These are phyloP conservation scores for Musa acuminata DNA, from an alignment of 176 grass and related monocot genomes.

Conservation along the genomic window DNA sequence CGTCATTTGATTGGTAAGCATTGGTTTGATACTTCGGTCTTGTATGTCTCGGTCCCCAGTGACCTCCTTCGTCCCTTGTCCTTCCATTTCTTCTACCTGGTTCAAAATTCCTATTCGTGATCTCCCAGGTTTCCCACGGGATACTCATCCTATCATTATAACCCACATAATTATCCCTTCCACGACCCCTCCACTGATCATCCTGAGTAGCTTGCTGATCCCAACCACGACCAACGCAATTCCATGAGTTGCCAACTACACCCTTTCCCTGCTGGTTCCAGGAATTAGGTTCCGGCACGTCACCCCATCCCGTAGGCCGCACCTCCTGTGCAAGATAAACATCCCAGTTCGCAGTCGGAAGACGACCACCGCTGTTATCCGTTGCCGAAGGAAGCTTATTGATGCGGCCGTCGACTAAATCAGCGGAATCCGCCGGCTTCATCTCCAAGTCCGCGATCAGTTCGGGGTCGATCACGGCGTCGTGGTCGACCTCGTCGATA, in stretches of 20 bases:
- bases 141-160: neutral
- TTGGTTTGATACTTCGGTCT: neutral
- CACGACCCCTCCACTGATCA: neutral
- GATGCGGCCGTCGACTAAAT: neutral
- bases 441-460: conserved; percentile 2
- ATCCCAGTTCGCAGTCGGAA: neutral
- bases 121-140: neutral
- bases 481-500: conserved; percentile 10
- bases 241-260: neutral
- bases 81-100: neutral
- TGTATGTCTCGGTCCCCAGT: neutral
- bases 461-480: neutral
- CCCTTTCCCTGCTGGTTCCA: neutral
- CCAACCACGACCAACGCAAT: neutral
- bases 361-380: neutral
- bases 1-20: neutral
- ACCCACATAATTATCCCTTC: neutral
- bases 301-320: neutral
- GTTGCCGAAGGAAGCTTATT: no score
- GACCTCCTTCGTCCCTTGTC: neutral
- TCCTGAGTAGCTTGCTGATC: neutral
- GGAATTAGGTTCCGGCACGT: neutral
- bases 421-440: neutral
- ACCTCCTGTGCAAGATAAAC: neutral
- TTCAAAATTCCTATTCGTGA: neutral